Percentiles rank a stretch among this genome's conserved stretches.
Evolutionary conservation across 768 basidiomycete genomes (phyloP).

Genomic region (Boletus rubescentipes): DNA sequence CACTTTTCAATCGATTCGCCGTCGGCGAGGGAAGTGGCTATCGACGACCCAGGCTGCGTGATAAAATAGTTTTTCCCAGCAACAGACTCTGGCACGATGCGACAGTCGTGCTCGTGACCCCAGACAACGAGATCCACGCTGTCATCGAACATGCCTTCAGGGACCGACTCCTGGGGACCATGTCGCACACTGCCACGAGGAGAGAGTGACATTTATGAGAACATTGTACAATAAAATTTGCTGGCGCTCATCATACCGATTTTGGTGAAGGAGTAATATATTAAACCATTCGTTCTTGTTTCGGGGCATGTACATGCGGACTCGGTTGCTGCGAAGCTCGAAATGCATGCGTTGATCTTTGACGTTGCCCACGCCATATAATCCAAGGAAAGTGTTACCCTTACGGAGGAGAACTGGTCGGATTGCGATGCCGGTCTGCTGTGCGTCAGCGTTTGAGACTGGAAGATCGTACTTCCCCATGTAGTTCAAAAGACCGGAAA

Average conservation of each 20-base stretch:
- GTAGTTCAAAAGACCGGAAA: slow-evolving; percentile 92
- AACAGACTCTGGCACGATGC: slow-evolving; percentile 87
- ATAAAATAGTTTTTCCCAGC: slow-evolving; percentile 91
- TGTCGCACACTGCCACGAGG: slow-evolving; percentile 72
- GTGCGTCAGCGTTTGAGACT: slow-evolving; percentile 60
- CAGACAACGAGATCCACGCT: slow-evolving; percentile 91
- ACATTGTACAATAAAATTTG: background rate
- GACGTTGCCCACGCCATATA: slow-evolving; percentile 96
- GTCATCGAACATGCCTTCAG: slow-evolving; percentile 97
- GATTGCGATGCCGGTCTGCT: slow-evolving; percentile 76
- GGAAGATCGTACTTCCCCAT: slow-evolving; percentile 96
- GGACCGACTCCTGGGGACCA: slow-evolving; percentile 91
- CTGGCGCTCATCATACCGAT: slow-evolving; percentile 55
- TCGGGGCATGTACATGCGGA: slow-evolving; percentile 94
- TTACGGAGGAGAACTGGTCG: slow-evolving; percentile 89
- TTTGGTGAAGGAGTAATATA: slow-evolving; percentile 90
- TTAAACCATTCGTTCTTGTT: slow-evolving; percentile 96
- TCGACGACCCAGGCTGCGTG: slow-evolving; percentile 90
- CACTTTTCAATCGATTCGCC: slow-evolving; percentile 94
- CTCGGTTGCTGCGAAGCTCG: slow-evolving; percentile 89
- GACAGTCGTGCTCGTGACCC: slow-evolving; percentile 99
- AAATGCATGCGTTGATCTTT: slow-evolving; percentile 97
- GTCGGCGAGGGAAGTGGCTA: slow-evolving; percentile 92
- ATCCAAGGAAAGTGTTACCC: slow-evolving; percentile 80
- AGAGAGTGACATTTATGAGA: slow-evolving; percentile 13